These are phyloP conservation scores for Cercospora citrullina DNA, from an alignment of 2,329 filamentous ascomycete species.

Conservation along the genomic window DNA sequence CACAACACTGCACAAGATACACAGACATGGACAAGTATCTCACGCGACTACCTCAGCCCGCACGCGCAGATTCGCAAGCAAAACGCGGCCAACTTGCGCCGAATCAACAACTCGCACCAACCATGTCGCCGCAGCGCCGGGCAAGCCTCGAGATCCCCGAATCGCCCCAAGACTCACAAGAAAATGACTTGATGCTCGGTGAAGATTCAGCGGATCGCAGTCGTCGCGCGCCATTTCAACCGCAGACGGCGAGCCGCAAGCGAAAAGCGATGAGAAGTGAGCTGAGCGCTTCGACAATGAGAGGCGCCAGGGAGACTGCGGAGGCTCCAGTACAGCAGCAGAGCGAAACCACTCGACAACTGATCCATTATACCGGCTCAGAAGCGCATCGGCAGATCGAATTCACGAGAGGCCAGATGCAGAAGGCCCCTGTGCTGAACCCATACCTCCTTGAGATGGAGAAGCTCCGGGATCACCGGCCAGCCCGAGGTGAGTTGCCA, in stretches of 20 bases:
- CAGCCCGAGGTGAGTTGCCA: neutral
- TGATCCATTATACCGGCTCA: constrained; percentile 1
- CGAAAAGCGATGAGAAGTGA: neutral
- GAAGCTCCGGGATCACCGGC: neutral
- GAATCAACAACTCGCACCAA: neutral
- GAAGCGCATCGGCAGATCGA: neutral
- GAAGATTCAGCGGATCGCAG: neutral
- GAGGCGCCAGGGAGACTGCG: neutral
- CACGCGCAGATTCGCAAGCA: neutral
- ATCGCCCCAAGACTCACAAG: neutral
- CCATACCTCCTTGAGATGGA: constrained; percentile 13
- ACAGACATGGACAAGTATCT: neutral
- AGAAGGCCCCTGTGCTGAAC: neutral
- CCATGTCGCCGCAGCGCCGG: neutral
- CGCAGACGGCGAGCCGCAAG: neutral
- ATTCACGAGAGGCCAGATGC: neutral
- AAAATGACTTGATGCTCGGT: neutral
- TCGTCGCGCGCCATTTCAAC: neutral
- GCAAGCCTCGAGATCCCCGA: neutral
- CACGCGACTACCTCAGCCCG: neutral
- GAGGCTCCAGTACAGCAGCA: neutral
- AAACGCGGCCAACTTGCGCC: neutral
- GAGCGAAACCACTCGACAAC: neutral
- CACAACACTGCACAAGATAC: neutral
- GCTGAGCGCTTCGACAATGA: neutral